phyloP scores from a whole-genome alignment of 768 basidiomycete genomes.

The Pleurotus citrinopileatus region DNA sequence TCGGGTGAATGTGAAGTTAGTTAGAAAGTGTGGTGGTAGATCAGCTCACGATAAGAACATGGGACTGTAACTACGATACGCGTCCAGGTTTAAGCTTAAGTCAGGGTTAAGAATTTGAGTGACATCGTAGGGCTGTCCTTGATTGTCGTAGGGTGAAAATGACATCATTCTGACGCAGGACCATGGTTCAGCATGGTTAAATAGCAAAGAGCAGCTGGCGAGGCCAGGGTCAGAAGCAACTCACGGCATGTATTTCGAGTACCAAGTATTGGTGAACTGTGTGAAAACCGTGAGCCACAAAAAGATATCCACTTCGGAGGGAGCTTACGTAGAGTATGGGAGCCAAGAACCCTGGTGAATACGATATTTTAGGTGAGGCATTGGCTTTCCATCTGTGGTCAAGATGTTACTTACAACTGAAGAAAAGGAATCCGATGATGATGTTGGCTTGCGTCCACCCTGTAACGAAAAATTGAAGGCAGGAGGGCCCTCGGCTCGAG shows the following conservation, averaged over 20 bases:
- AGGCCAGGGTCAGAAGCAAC: conserved; percentile 15
- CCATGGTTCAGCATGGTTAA: no score
- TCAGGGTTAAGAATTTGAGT: conserved; percentile 25
- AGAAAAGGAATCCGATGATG: conserved; percentile 41
- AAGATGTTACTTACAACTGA: conserved; percentile 35
- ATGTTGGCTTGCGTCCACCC: conserved; percentile 52
- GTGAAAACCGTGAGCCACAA: not conserved
- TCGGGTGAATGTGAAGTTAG: no score
- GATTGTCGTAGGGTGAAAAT: conserved; percentile 47
- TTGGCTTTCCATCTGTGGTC: not conserved
- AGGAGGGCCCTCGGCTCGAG: not conserved
- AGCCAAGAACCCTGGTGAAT: conserved; percentile 21
- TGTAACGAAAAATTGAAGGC: conserved; percentile 15
- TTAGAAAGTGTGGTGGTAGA: not conserved
- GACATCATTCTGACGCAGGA: conserved; percentile 30
- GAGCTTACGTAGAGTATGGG: conserved; percentile 32
- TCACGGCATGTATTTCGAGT: conserved; percentile 37
- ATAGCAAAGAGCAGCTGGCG: no score
- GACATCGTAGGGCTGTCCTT: conserved; percentile 24
- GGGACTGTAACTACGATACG: conserved; percentile 29
- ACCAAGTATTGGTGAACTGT: conserved; percentile 44
- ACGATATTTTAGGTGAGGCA: conserved; percentile 8
- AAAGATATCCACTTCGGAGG: not conserved
- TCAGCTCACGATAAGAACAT: conserved; percentile 18
- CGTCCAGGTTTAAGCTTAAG: conserved; percentile 25